Evolutionary conservation across 805 yeast genomes (phyloP).

Genomic region (Candida easanensis): DNA sequence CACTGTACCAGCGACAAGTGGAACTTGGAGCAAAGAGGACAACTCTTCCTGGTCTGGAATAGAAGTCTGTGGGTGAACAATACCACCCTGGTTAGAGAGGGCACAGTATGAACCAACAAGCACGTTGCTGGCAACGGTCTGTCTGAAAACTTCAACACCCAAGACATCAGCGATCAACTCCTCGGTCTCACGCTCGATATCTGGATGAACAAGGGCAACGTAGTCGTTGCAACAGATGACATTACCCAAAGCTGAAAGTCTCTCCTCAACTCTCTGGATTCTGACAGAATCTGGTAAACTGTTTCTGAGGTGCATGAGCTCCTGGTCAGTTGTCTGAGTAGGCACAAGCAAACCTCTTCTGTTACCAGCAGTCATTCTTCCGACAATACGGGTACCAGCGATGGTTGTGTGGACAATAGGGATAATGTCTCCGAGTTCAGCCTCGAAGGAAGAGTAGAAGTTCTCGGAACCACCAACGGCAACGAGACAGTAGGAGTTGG

Average conservation of each 20-base stretch:
- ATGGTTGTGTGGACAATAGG: conserved; percentile 97
- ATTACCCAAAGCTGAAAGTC: conserved; percentile 94
- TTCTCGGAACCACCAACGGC: conserved; percentile 95
- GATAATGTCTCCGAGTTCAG: conserved; percentile 92
- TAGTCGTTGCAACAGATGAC: conserved; percentile 98
- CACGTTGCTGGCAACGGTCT: conserved; percentile 97
- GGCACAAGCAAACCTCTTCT: conserved; percentile 97
- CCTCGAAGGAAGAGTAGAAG: conserved; percentile 92
- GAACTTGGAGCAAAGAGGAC: conserved; percentile 92
- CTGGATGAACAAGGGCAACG: conserved; percentile 98
- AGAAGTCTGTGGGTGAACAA: conserved; percentile 96
- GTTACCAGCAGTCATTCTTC: conserved; percentile 98
- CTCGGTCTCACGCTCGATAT: conserved; percentile 98
- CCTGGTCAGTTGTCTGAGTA: conserved; percentile 97
- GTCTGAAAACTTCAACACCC: conserved; percentile 99
- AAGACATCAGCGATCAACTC: conserved; percentile 96
- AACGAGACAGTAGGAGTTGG: conserved; percentile 93
- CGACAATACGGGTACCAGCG: conserved; percentile 96
- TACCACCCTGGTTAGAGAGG: conserved; percentile 94
- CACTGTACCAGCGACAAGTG: conserved; percentile 97
- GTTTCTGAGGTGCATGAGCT: conserved; percentile 94
- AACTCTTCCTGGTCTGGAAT: conserved; percentile 98
- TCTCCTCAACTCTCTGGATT: conserved; percentile 97
- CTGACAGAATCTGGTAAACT: conserved; percentile 92
- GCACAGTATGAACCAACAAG: conserved; percentile 96